Evolutionary conservation across 2,329 filamentous ascomycete genomes (phyloP), one percentile per base, ranked within the genome.

Genomic region (Exophiala calicioides): DNA sequence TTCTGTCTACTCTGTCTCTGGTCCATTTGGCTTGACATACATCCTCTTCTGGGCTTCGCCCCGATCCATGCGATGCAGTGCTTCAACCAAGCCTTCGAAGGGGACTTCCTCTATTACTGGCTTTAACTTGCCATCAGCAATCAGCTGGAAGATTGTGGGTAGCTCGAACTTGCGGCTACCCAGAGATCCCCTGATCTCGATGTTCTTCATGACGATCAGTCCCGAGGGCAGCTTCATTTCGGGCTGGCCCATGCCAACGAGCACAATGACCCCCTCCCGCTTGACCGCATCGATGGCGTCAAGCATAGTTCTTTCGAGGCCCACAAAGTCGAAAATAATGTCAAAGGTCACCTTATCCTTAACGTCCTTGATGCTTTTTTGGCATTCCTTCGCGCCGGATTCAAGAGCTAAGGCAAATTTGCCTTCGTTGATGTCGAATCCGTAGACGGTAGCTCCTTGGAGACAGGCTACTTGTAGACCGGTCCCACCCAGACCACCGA

Each of bases 401-500:
- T 27, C 23, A 5, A 27, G 10, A 5, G 21, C 36, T 7, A 13
- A n/a, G 13, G 36, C 10, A 18, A 39, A 39, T 24, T 39, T 39
- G 8, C 8, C 4, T 15, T 39, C 9, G 13, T 39, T 29, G n/a
- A 39, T 39, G 23, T 39, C 36, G 21, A 39, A 27, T 3, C 36
- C 36, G 23, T 39, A 39, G 6, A 39, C 36, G 36, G 36, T 39
- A n/a, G 10, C 9, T 27, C 36, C 36, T 15, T 39, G 36, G 15
- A 39, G 36, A 29, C 21, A 27, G 3, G 36, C 36, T 3, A 39
- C 23, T 18, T 6, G 7, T 7, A 39, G 4, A 3, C 36, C 36
- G 3, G 21, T 39, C 5, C n/a, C 15, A 13, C 36, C 36, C 3
- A 39, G 36, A 12, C 36, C 36, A n/a, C 36, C 36, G 5, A 39